Evolutionary conservation across 768 basidiomycete species (phyloP), one percentile per base, ranked within the genome.

Genomic region (Boletus tylopilopsis): DNA sequence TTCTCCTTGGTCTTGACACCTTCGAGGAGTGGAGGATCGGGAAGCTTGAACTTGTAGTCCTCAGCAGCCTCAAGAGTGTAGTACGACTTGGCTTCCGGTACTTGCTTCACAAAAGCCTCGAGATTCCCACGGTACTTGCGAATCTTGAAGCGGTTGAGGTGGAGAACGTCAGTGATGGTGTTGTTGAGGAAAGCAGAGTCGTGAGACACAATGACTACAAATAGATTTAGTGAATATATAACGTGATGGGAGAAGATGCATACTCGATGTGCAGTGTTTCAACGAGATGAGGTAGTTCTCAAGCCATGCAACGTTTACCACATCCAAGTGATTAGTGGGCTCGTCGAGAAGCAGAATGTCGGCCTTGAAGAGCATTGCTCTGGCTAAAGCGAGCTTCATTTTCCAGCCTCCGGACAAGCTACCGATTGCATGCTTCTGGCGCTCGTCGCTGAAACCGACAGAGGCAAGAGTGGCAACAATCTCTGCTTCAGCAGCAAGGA

Each of bases 1-100:
- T 95, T 97, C 76, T 97, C 94, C 81, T 97, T 97, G 66, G 94
- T 97, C 87, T 97, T 97, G 76, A 97, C 94, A 87, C 94, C 94
- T 58, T 97, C 94, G 55, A 97, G 88, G 57, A 97, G 84, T 66
- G 94, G 94, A 46, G 94, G 94, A 66, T 92, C 87, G 49, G 94
- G 94, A 61, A 97, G 85, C 83, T 93, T 94, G 85, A 96, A 97
- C 76, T 83, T 88, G 85, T 97, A 97, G 79, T 95, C 91, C 75
- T 95, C 94, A 45, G 83, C 81, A 50, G 94, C 91, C 74, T 95
- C 85, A 61, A 97, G 90, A 54, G 88, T 90, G 79, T 93, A 97
- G 81, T 97, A 97, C 8, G 93, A 91, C 77, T 88, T 94, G 70
- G 94, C 94, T 76, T 97, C 94, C 37, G 94, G 94, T 50, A 97